phyloP scores from a whole-genome alignment of 2,329 filamentous ascomycete genomes.

The Pyrenochaeta sp. region DNA sequence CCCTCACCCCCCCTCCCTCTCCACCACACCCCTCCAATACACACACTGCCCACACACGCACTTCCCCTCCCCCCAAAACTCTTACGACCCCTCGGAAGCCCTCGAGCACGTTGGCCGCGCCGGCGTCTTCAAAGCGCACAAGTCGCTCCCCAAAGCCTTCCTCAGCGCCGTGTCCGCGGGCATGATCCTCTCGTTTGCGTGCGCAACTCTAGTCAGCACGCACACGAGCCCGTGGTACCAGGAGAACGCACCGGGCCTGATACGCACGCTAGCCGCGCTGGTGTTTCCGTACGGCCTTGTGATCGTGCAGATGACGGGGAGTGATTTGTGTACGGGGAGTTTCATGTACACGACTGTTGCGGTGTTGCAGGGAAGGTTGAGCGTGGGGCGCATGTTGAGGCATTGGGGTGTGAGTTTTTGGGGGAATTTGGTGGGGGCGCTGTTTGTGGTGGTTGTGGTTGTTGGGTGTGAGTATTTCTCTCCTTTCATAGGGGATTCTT shows the following conservation, averaged over 20 bases:
- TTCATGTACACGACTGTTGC: conserved; percentile 29
- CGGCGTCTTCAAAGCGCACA: conserved; percentile 61
- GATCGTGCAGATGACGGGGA: conserved; percentile 41
- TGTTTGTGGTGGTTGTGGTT: conserved; percentile 59
- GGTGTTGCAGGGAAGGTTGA: conserved; percentile 32
- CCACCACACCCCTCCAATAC: not conserved
- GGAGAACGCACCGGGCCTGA: conserved; percentile 31
- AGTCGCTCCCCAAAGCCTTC: conserved; percentile 61
- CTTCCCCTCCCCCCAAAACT: too few relatives aligned
- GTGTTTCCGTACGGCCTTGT: conserved; percentile 47
- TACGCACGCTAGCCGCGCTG: conserved; percentile 37
- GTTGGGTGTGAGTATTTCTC: conserved; percentile 53
- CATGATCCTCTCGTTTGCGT: conserved; percentile 59
- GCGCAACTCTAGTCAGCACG: conserved; percentile 14
- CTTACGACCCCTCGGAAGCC: conserved; percentile 57
- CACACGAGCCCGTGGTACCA: conserved; percentile 20
- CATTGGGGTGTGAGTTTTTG: conserved; percentile 59
- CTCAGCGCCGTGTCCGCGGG: conserved; percentile 61
- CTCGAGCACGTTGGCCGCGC: conserved; percentile 59
- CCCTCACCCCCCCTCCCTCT: too few relatives aligned
- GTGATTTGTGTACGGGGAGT: conserved; percentile 43
- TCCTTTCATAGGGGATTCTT: too few relatives aligned
- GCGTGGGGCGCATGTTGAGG: conserved; percentile 44
- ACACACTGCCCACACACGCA: conserved; percentile 54
- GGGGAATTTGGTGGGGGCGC: conserved; percentile 58